These are phyloP conservation scores for Setomelanomma holmii DNA, from an alignment of 2,329 filamentous ascomycete species.

Conservation along the genomic window DNA sequence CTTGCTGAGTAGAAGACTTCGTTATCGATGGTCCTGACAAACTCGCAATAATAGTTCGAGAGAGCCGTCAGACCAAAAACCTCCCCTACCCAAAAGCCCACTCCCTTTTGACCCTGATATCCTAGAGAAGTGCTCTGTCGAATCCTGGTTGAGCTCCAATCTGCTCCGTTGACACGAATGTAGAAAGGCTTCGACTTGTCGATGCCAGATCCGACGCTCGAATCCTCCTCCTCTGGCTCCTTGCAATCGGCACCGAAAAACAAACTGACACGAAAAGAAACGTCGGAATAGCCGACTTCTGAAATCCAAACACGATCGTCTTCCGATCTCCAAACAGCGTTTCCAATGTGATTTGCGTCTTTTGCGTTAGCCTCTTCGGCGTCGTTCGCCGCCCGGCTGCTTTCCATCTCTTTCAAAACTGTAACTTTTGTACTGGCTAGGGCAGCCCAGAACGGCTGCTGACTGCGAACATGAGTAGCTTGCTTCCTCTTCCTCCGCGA, in stretches of 20 bases:
- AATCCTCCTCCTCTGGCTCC: constrained; percentile 45
- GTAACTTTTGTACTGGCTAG: constrained; percentile 96
- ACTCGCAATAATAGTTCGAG: constrained; percentile 80
- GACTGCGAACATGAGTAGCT: constrained; percentile 86
- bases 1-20: constrained; percentile 74
- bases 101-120: constrained; percentile 53
- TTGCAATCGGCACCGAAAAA: constrained; percentile 58
- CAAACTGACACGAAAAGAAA: constrained; percentile 76
- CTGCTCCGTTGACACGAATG: constrained; percentile 78
- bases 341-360: constrained; percentile 78
- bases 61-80: constrained; percentile 72
- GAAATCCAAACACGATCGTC: constrained; percentile 81
- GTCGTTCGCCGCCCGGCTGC: constrained; percentile 78
- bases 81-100: constrained; percentile 71
- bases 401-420: constrained; percentile 79
- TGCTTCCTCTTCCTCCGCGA: constrained; percentile 91
- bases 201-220: constrained; percentile 58
- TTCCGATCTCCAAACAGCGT: constrained; percentile 73
- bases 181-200: constrained; percentile 78
- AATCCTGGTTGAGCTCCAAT: constrained; percentile 81
- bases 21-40: constrained; percentile 72
- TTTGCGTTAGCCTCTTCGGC: constrained; percentile 76
- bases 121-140: constrained; percentile 57
- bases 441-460: constrained; percentile 92
- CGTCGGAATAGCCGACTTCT: constrained; percentile 78